Conservation (phyloP, 164 flowering plant genomes). For the Vitis amurensis region DNA sequence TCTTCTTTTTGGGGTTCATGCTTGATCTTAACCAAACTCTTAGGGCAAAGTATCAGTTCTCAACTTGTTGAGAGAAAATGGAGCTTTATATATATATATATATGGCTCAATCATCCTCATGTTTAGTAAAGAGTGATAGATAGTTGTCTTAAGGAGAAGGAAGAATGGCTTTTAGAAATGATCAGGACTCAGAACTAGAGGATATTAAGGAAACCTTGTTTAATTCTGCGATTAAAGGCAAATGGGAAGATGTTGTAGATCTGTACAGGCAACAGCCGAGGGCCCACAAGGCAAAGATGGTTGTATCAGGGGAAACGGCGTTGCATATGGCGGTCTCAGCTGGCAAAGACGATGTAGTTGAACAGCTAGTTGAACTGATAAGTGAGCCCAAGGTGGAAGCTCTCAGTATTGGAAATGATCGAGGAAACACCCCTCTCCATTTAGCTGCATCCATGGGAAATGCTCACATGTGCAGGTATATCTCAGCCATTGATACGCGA, state of each 20-base stretch:
- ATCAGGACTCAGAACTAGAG: not conserved
- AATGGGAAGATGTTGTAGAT: slow-evolving; percentile 22
- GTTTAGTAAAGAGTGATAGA: too few species aligned
- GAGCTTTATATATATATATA: too few species aligned
- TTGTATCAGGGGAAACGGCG: slow-evolving; percentile 28
- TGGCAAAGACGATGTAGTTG: slow-evolving; percentile 11
- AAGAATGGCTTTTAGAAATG: too few species aligned
- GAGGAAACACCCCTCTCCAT: slow-evolving; percentile 34
- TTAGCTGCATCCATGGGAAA: slow-evolving; percentile 33
- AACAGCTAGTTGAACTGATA: slow-evolving; percentile 9
- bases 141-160: too few species aligned
- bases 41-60: too few species aligned
- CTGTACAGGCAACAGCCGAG: not conserved
- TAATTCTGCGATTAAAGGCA: slow-evolving; percentile 15
- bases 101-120: too few species aligned
- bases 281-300: slow-evolving; percentile 16
- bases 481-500: not conserved
- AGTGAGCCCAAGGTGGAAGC: not conserved
- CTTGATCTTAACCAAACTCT: too few species aligned
- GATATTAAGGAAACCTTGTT: slow-evolving; percentile 3
- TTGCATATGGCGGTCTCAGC: slow-evolving; percentile 34
- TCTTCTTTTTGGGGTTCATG: too few species aligned
- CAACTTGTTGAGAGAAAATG: too few species aligned
- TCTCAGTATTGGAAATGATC: slow-evolving; percentile 8
- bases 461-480: slow-evolving; percentile 21